These are phyloP conservation scores for Scalesia atractyloides DNA, from an alignment of 129 eudicot species.

Conservation along the genomic window DNA sequence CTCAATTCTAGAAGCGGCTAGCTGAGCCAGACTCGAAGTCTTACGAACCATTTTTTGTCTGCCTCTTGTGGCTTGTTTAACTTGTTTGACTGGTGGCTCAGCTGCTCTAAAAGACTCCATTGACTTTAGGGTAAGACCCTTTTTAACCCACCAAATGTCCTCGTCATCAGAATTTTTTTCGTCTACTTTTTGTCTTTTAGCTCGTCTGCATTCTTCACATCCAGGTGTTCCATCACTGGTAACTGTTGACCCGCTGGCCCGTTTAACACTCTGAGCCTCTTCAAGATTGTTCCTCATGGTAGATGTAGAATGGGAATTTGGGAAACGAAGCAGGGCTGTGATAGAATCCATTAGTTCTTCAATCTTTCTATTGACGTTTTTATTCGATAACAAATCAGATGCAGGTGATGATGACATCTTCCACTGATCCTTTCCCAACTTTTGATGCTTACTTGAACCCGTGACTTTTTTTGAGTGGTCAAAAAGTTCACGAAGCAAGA, in stretches of 20 bases:
- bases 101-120: conserved; percentile 28
- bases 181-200: conserved; percentile 76
- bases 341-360: conserved; percentile 73
- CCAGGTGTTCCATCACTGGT: conserved; percentile 76
- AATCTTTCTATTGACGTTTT: conserved; percentile 34
- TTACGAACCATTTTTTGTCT: conserved; percentile 87
- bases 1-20: conserved; percentile 90
- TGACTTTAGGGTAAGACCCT: conserved; percentile 42
- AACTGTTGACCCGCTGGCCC: conserved; percentile 18
- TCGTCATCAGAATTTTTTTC: conserved; percentile 76
- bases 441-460: conserved; percentile 32
- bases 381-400: too few species aligned
- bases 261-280: conserved; percentile 61
- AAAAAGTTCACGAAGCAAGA: conserved; percentile 58
- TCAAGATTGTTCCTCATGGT: conserved; percentile 43
- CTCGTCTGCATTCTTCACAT: conserved; percentile 91
- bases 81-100: conserved; percentile 68
- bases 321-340: conserved; percentile 56
- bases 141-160: conserved; percentile 84
- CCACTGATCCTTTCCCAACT: conserved; percentile 39
- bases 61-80: conserved; percentile 81
- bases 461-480: conserved; percentile 25
- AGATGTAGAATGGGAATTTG: conserved; percentile 35
- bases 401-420: conserved; percentile 28
- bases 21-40: conserved; percentile 90